Conservation (phyloP, 768 basidiomycete genomes). For the Suillus luteus region DNA sequence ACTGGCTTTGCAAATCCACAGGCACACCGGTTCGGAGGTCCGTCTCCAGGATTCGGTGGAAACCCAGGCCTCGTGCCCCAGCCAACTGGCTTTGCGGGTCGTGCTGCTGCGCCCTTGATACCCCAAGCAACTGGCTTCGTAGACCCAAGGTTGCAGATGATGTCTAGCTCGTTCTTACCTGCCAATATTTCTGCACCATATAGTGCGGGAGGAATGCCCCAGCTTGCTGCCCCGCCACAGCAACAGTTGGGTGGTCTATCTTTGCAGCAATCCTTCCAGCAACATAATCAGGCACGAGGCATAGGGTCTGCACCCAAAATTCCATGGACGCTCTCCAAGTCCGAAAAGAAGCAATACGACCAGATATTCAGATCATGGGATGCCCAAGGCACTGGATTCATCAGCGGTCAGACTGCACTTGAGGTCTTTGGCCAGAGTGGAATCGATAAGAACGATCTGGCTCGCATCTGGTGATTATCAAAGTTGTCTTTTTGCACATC, state of each 20-base stretch:
- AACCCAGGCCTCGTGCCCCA: conserved; percentile 20
- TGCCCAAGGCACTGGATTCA: conserved; percentile 74
- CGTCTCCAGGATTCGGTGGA: conserved; percentile 21
- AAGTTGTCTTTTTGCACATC: conserved; percentile 2
- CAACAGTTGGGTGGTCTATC: conserved; percentile 54
- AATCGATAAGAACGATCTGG: conserved; percentile 84
- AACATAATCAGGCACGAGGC: conserved; percentile 75
- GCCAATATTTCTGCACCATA: conserved; percentile 62
- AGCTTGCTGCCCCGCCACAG: conserved; percentile 58
- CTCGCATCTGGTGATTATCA: conserved; percentile 81
- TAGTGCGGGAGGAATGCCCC: conserved; percentile 59
- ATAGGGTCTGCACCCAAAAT: conserved; percentile 68
- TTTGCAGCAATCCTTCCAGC: conserved; percentile 84
- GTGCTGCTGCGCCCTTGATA: conserved; percentile 48
- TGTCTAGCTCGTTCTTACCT: conserved; percentile 93
- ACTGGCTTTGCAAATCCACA: conserved; percentile 59
- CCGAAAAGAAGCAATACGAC: conserved; percentile 96
- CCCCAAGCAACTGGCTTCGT: conserved; percentile 80
- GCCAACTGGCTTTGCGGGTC: conserved; percentile 52
- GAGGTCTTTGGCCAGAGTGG: conserved; percentile 97
- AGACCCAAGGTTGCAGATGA: conserved; percentile 84
- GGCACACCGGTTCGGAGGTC: conserved; percentile 45
- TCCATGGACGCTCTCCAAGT: conserved; percentile 83
- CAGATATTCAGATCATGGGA: conserved; percentile 99
- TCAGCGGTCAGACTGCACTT: conserved; percentile 78